Conservation (phyloP, 441 rosid genomes). For the Capsella rubella region DNA sequence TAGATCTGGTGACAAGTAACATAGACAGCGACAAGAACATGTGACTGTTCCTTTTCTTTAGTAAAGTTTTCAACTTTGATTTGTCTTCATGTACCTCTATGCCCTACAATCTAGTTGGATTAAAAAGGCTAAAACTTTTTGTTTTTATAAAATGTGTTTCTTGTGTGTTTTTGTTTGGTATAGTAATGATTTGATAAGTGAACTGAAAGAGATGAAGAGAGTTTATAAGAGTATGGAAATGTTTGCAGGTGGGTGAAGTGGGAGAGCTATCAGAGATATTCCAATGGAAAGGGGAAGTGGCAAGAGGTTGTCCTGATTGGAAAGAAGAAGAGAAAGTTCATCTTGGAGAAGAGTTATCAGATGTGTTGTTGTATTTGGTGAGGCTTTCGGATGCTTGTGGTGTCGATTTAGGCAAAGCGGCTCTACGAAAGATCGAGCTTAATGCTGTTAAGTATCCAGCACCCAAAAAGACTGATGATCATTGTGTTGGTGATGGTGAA, state of each 20-base stretch:
- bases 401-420: constrained; percentile 81
- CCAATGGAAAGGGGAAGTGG: constrained; percentile 97
- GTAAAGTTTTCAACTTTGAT: constrained; percentile 9
- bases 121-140: neutral
- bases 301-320: constrained; percentile 83
- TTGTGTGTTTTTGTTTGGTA: constrained; percentile 1
- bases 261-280: constrained; percentile 94
- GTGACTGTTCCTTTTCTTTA: neutral
- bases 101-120: neutral
- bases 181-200: neutral
- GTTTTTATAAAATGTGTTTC: neutral
- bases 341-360: constrained; percentile 89
- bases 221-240: neutral
- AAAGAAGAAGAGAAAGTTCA: constrained; percentile 84
- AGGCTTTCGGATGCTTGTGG: constrained; percentile 88
- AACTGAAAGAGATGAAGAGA: neutral
- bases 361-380: constrained; percentile 83
- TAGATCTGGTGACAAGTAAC: neutral
- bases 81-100: neutral
- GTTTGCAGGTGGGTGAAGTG: constrained; percentile 81
- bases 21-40: constrained; percentile 13
- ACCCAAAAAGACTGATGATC: constrained; percentile 27
- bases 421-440: constrained; percentile 73
- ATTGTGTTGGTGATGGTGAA: constrained; percentile 29
- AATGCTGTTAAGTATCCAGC: constrained; percentile 88